Evolutionary conservation across 2,329 filamentous ascomycete species (phyloP), one percentile per base, ranked within the genome.

Genomic region (Epicoccum nigrum): DNA sequence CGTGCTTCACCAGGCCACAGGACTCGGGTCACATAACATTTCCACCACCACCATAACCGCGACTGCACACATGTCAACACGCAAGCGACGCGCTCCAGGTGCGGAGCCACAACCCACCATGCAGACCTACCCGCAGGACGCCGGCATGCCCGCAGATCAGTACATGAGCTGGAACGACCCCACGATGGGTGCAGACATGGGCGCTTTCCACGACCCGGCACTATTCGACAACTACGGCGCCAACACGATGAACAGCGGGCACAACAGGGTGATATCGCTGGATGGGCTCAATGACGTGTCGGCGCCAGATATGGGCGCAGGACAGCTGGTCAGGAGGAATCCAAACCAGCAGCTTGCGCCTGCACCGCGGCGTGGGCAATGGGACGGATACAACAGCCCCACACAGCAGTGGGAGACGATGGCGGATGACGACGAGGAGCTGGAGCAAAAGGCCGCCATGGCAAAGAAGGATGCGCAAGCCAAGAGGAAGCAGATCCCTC

Each of bases 401-500:
- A 31, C 80, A 76, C 70, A 80, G 81, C 56, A 63, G 52, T 69
- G 74, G 45, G 79, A 81, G 83, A 86, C 69, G 79, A 85, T 65
- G 1, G 63, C 59, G 13, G 87, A 95, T 59, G 82, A 95, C 54
- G 82, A 95, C 53, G 88, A 92, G 56, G 81, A 89, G 46, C 76
- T 97, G 54, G 91, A 96, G 68, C 85, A 88, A 69, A 86, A 86
- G 74, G 92, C 92, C 17, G 81, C 87, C 58, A 79, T 88, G 55
- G 92, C 92, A 7, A 96, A 95, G 78, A 85, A 87, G 68, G 94
- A 97, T 51, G 88, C 92, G 0, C 89, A 92, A 70, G 83, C 87
- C 13, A 97, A 96, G 74, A 82, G 92, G 65, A 97, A 97, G 75
- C 90, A 95, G 67, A 97, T 99, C 9, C 93, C 94, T 1, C 93